Percentiles rank a stretch among this genome's conserved stretches.
phyloP scores from a whole-genome alignment of 257 asterid genomes.

The Solanum virginianum region DNA sequence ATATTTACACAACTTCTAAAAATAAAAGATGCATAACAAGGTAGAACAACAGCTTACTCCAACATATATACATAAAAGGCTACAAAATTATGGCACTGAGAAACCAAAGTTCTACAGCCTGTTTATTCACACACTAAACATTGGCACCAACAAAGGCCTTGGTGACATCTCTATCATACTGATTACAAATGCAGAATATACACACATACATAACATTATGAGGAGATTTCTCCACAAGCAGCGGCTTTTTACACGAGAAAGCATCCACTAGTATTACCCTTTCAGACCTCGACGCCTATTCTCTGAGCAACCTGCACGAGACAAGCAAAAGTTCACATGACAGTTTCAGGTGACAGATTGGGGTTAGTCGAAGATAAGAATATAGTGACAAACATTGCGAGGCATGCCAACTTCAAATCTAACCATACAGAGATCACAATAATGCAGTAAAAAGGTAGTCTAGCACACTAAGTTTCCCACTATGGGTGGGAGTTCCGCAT shows the following conservation, averaged over 20 bases:
- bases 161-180: neutral
- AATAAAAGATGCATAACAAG: neutral
- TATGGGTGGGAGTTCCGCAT: too few relatives aligned
- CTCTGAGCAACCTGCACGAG: slow-evolving; percentile 74
- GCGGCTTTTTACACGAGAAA: neutral
- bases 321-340: neutral
- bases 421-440: neutral
- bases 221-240: too few relatives aligned
- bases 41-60: neutral
- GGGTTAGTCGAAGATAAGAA: neutral
- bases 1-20: neutral
- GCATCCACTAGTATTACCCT: neutral
- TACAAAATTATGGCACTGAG: neutral
- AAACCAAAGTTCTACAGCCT: neutral
- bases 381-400: neutral
- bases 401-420: neutral
- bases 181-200: neutral
- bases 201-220: slow-evolving; percentile 10
- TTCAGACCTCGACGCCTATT: slow-evolving; percentile 72
- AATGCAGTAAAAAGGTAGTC: neutral
- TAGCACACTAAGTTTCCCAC: too few relatives aligned
- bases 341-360: neutral
- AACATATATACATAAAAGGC: neutral
- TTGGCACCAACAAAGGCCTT: neutral
- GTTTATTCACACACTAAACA: neutral